A percentile compares a stretch with the other conserved stretches of the same genome.
These are phyloP conservation scores for Cyberlindnera lachancei DNA, from an alignment of 805 yeast genomes.

Conservation along the genomic window DNA sequence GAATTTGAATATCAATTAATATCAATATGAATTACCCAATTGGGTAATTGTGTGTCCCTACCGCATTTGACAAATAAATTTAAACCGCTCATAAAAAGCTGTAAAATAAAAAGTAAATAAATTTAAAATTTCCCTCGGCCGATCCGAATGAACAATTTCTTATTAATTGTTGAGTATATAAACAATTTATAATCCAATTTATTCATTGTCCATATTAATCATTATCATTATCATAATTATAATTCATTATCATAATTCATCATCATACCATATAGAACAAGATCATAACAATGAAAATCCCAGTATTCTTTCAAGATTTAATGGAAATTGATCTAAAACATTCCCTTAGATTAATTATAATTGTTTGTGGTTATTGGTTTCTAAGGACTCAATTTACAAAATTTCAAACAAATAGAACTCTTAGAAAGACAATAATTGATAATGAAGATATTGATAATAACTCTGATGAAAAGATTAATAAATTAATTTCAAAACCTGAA, in stretches of 20 bases:
- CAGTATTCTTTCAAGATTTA: conserved; percentile 5
- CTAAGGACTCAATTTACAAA: conserved; percentile 48
- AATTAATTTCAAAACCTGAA: conserved; percentile 29
- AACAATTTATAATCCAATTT: no score
- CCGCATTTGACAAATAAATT: no score
- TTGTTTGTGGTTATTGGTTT: conserved; percentile 58
- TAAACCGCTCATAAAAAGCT: no score
- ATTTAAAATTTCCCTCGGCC: no score
- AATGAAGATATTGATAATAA: conserved; percentile 38
- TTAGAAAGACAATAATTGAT: conserved; percentile 41
- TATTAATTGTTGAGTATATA: no score
- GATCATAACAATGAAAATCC: conserved; percentile 1
- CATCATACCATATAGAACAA: no score
- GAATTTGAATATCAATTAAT: no score
- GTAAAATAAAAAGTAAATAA: no score
- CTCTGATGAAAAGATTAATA: conserved; percentile 24
- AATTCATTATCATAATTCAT: conserved; percentile 1
- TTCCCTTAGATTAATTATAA: conserved; percentile 38
- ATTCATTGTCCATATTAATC: not conserved
- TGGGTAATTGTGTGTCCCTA: no score
- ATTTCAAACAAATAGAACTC: conserved; percentile 49
- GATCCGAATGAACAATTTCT: no score
- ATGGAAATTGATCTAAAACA: conserved; percentile 36
- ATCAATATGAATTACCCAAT: no score
- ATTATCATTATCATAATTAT: conserved; percentile 3